These are phyloP conservation scores for Batkoa obscura DNA, from an alignment of 371 early-diverging fungal genomes.

Conservation along the genomic window DNA sequence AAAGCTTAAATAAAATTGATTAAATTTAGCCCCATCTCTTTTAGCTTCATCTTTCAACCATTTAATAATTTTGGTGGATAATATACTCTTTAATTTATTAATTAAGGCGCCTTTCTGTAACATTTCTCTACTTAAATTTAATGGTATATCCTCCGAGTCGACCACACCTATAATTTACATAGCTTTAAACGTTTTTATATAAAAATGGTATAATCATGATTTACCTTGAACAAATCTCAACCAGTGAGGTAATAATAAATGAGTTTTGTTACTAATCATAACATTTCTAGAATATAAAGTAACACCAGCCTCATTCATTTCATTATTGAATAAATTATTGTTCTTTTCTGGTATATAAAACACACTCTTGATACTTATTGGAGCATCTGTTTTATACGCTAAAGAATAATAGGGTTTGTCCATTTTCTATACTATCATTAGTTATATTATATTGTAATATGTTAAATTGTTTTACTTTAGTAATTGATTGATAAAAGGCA, in stretches of 20 bases:
- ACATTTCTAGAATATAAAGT: slow-evolving; percentile 63
- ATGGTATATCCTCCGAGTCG: slow-evolving; percentile 90
- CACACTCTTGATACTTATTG: slow-evolving; percentile 48
- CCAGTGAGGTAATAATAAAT: slow-evolving; percentile 55
- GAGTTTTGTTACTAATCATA: slow-evolving; percentile 54
- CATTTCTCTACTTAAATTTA: slow-evolving; percentile 94
- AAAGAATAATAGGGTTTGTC: slow-evolving; percentile 51
- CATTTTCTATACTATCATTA: slow-evolving; percentile 15
- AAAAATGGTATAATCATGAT: too few relatives aligned
- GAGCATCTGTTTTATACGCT: slow-evolving; percentile 60
- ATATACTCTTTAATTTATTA: slow-evolving; percentile 41
- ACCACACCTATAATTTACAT: slow-evolving; percentile 87
- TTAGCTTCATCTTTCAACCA: slow-evolving; percentile 59
- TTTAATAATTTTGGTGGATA: slow-evolving; percentile 48
- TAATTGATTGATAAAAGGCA: slow-evolving; percentile 71
- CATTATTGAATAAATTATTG: slow-evolving; percentile 43
- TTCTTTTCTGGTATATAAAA: slow-evolving; percentile 51
- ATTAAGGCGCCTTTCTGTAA: slow-evolving; percentile 75
- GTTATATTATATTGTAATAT: background rate
- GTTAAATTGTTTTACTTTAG: slow-evolving; percentile 14
- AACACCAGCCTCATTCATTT: slow-evolving; percentile 47
- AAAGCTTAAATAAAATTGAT: slow-evolving; percentile 67
- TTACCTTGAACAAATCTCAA: slow-evolving; percentile 61
- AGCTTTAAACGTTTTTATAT: too few relatives aligned
- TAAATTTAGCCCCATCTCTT: slow-evolving; percentile 45